These are phyloP conservation scores for Thielaviopsis musarum DNA, from an alignment of 2,329 filamentous ascomycete species.

Conservation along the genomic window DNA sequence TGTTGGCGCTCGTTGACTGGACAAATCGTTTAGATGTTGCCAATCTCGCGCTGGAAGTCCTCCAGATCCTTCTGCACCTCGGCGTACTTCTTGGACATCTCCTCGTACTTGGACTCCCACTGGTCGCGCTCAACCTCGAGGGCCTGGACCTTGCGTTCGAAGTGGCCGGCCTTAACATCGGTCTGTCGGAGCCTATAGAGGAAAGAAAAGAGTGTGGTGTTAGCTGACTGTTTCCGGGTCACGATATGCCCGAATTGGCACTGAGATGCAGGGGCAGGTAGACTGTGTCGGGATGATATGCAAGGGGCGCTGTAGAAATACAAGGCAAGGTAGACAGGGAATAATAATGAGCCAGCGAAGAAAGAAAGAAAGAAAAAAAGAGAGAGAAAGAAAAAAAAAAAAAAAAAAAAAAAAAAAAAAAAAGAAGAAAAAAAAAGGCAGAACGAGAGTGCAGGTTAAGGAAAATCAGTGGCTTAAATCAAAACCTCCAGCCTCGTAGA, in stretches of 20 bases:
- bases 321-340: not conserved
- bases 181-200: slow-evolving; percentile 76
- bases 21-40: slow-evolving; percentile 56
- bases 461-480: not conserved
- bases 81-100: slow-evolving; percentile 82
- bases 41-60: slow-evolving; percentile 79
- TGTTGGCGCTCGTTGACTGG: slow-evolving; percentile 1
- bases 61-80: slow-evolving; percentile 77
- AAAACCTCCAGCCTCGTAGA: not conserved
- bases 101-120: slow-evolving; percentile 97
- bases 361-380: too few relatives aligned
- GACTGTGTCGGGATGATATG: not conserved
- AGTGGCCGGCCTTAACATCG: slow-evolving; percentile 97
- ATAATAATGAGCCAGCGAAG: not conserved
- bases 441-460: not conserved
- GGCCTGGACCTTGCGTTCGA: slow-evolving; percentile 97
- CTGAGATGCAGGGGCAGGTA: slow-evolving; percentile 1
- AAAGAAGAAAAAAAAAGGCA: too few relatives aligned
- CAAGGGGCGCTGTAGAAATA: not conserved
- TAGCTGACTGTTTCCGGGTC: not conserved
- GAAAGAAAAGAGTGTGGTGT: not conserved
- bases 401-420: too few relatives aligned
- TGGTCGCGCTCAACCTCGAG: slow-evolving; percentile 81
- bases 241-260: not conserved
- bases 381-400: too few relatives aligned